A percentile compares a stretch with the other conserved stretches of the same genome.
Evolutionary conservation across 2,329 filamentous ascomycete genomes (phyloP).

Genomic region (Cladophialophora exuberans): DNA sequence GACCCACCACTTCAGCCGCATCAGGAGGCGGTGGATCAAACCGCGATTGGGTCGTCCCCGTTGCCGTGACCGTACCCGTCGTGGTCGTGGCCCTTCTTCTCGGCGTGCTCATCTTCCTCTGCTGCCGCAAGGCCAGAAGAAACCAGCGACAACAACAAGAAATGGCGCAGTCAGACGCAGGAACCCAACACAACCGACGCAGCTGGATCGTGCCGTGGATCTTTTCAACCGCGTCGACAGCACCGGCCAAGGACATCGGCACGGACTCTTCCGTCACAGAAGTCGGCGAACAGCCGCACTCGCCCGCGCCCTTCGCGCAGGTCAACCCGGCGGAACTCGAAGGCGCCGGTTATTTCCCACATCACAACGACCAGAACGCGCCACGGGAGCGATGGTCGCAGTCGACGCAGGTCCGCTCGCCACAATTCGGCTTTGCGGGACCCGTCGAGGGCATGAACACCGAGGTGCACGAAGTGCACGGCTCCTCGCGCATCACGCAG

Average conservation of each 20-base stretch:
- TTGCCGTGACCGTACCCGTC: conserved; percentile 65
- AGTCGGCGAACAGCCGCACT: conserved; percentile 11
- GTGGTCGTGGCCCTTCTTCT: conserved; percentile 58
- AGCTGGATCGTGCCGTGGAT: conserved; percentile 19
- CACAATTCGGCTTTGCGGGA: conserved; percentile 5
- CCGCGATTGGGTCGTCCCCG: conserved; percentile 54
- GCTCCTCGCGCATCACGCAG: background rate
- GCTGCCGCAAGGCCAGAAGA: conserved; percentile 43
- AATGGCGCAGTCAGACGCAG: background rate
- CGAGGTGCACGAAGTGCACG: conserved; percentile 14
- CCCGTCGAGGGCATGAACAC: conserved; percentile 15
- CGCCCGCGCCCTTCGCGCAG: conserved; percentile 2
- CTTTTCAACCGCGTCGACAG: conserved; percentile 3
- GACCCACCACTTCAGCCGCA: background rate
- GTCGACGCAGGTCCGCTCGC: conserved; percentile 16
- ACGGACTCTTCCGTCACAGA: conserved; percentile 23
- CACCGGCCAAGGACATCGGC: conserved; percentile 11
- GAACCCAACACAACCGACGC: conserved; percentile 1
- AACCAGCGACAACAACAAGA: background rate
- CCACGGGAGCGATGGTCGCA: conserved; percentile 14
- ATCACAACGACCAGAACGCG: background rate
- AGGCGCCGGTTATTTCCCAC: conserved; percentile 11
- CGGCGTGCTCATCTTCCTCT: conserved; percentile 57
- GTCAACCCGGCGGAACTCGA: conserved; percentile 11
- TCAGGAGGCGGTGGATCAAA: background rate